These are phyloP conservation scores for Xylariaceae sp. DNA, from an alignment of 2,329 filamentous ascomycete species.

Conservation along the genomic window DNA sequence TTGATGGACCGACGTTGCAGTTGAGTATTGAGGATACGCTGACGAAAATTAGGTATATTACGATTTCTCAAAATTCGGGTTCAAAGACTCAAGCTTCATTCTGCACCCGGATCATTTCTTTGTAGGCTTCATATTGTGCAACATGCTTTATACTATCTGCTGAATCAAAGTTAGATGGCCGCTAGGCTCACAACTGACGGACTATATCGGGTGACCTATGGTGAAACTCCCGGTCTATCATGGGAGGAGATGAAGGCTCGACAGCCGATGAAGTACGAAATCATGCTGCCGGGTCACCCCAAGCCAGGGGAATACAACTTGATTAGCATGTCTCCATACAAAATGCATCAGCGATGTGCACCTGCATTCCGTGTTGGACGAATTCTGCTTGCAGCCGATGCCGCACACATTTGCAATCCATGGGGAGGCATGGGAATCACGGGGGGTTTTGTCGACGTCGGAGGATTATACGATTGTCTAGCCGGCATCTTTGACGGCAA, in stretches of 20 bases:
- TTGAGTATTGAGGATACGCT: slow-evolving; percentile 2
- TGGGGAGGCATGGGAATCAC: slow-evolving; percentile 62
- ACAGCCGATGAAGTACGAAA: slow-evolving; percentile 53
- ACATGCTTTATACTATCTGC: not conserved
- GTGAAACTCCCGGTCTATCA: slow-evolving; percentile 52
- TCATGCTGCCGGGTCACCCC: slow-evolving; percentile 58
- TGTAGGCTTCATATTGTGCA: slow-evolving; percentile 25
- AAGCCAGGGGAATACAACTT: slow-evolving; percentile 57
- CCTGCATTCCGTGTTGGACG: slow-evolving; percentile 56
- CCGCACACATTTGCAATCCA: slow-evolving; percentile 55
- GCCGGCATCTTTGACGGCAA: slow-evolving; percentile 43
- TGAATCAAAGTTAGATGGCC: slow-evolving; percentile 47
- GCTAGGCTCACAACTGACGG: slow-evolving; percentile 58
- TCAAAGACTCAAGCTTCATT: slow-evolving; percentile 58
- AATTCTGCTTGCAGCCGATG: slow-evolving; percentile 58
- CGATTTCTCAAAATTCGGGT: slow-evolving; percentile 54
- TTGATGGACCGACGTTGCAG: not conserved
- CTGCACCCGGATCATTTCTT: slow-evolving; percentile 59
- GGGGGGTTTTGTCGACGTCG: slow-evolving; percentile 62
- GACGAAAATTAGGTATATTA: slow-evolving; percentile 53
- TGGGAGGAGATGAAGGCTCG: slow-evolving; percentile 51
- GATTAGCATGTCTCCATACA: slow-evolving; percentile 57
- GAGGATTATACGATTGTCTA: slow-evolving; percentile 60
- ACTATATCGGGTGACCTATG: slow-evolving; percentile 63
- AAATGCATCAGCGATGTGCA: slow-evolving; percentile 60